Base-by-base conservation (phyloP, 106 monocot genomes). In the Dendrobium huoshanense region DNA sequence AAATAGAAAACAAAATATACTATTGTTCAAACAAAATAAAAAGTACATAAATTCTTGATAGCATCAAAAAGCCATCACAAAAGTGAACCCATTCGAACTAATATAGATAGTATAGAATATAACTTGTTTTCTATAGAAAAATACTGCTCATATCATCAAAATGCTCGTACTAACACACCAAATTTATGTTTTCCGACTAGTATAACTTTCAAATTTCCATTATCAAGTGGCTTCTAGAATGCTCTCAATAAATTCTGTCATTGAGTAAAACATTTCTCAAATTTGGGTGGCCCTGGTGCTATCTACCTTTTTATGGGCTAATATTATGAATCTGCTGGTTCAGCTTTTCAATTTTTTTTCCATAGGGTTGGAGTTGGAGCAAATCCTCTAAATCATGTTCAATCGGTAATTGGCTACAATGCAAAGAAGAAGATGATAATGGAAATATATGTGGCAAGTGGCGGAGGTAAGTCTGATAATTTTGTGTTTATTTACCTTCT, bases 371-470 rank as follows among this genome's bases (percentile, higher is more conserved):
- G 76, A 48, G 22, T 49, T 45, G 76, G 49, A 76, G 76, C 76
- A 76, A 76, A 25, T 20, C 74, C 43, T 44, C 22, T 76, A 48
- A 24, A 25, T 49, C 48, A 76, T 24, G 49, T 49, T 49, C 45
- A 48, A 49, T 76, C 15, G 76, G 76, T 51, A 76, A 76, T 51
- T 76, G 76, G 76, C 41, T 76, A 24, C 76, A 76, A 76, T 76
- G 76, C 49, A 47, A 76, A 76, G 47, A 76, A 2, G 48, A 76
- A 76, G 47, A 76, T 49, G 76, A 76, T 24, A 49, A 49, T 48
- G 76, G 76, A 24, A 76, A 76, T 11, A 76, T 48, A 76, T 76
- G 76, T 42, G 76, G 76, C 48, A 76, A 76, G 76, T 76, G 76
- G 76, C 45, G 76, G 25, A 76, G 76, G 76, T 76, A 76, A 76